Evolutionary conservation across 805 yeast species (phyloP), one percentile per base, ranked within the genome.

Genomic region (Metschnikowia cerradonensis): DNA sequence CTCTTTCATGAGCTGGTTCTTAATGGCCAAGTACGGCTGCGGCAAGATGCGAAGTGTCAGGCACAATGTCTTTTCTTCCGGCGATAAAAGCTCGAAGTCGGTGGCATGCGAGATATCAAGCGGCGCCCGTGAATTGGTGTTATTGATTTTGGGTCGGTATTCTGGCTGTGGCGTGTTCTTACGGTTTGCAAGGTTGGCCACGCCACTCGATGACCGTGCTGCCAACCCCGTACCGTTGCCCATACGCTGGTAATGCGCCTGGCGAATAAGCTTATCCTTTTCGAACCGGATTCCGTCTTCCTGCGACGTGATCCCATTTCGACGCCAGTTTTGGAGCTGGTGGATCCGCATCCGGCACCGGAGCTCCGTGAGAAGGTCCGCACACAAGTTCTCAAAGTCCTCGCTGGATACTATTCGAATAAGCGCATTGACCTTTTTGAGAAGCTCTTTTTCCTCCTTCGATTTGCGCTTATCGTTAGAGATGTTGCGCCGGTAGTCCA

Each of bases 271-370:
- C 65, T 89, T 89, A 65, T 95, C 99, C 65, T 89, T 87, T 64
- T 94, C 99, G 65, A 82, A 94, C 65, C 84, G 87, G 33, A 75
- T 68, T 4, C 98, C 99, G 45, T 81, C 86, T 53, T 91, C 97
- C 40, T 89, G 59, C 0, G 89, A 82, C 3, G 90, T 86, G 45
- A 94, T 80, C 4, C 99, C 99, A 65, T 89, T 86, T 45, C 84
- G 79, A 55, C 99, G 80, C 90, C 96, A 95, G 63, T 86, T 92
- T 67, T 94, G 99, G 31, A 95, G 72, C 67, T 90, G 97, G 47
- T 86, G 87, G 45, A 94, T 90, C 55, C 95, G 80, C 35, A 84
- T 78, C 51, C 97, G 77, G 57, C 88, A 83, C 58, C 82, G 83
- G 47, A 89, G 77, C 68, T 94, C 99, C 11, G 82, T 81, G 41